These are phyloP conservation scores for Microglena sp. DNA, from an alignment of 139 green algal genomes.

Conservation along the genomic window DNA sequence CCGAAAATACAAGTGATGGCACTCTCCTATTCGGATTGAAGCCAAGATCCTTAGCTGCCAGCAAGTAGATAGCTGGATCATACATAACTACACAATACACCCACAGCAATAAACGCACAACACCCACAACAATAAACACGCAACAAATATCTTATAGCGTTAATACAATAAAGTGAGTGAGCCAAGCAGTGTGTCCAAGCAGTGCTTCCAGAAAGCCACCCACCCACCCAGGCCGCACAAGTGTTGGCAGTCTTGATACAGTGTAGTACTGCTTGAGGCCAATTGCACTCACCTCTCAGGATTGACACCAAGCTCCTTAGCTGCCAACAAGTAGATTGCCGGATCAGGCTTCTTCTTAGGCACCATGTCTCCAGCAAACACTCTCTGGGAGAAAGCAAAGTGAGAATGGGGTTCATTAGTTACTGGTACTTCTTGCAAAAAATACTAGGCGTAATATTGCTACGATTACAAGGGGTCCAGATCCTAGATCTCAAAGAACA, in stretches of 20 bases:
- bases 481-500: too few relatives aligned
- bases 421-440: not conserved
- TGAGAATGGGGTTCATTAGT: too few relatives aligned
- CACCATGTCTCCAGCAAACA: slow-evolving; percentile 67
- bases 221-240: too few relatives aligned
- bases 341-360: slow-evolving; percentile 96
- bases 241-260: not conserved
- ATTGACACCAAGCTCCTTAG: slow-evolving; percentile 68
- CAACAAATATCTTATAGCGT: not conserved
- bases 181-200: not conserved
- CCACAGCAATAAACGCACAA: too few relatives aligned
- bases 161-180: not conserved
- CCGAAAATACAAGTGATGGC: too few relatives aligned
- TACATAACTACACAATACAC: too few relatives aligned
- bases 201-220: not conserved
- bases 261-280: not conserved
- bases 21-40: too few relatives aligned
- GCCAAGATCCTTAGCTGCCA: too few relatives aligned
- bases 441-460: not conserved
- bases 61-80: too few relatives aligned
- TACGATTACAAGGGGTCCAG: not conserved
- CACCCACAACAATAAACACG: not conserved
- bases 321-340: slow-evolving; percentile 89
- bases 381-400: not conserved
- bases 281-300: slow-evolving; percentile 48